A percentile compares a stretch with the other conserved stretches of the same genome.
phyloP scores from a whole-genome alignment of 164 flowering plant genomes.

The Magnolia kwangsiensis region DNA sequence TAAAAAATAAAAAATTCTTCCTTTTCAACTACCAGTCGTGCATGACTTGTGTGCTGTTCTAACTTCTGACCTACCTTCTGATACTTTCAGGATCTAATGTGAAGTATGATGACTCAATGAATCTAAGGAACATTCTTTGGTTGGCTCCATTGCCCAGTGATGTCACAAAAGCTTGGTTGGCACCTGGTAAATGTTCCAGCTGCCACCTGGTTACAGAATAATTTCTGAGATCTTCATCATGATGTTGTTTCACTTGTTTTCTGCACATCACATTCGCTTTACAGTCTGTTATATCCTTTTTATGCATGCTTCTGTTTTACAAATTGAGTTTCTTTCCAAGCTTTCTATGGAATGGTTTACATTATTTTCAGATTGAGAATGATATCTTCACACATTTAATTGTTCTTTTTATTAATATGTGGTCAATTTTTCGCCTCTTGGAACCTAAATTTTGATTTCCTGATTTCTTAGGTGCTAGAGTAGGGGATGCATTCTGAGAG shows the following conservation, averaged over 20 bases:
- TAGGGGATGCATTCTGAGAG: too few species aligned
- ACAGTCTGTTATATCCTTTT: not conserved
- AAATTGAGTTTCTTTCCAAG: not conserved
- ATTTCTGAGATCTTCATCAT: not conserved
- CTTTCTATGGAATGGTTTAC: not conserved
- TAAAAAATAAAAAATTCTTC: too few species aligned
- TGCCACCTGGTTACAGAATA: not conserved
- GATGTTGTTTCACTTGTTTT: not conserved
- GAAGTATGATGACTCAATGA: constrained; percentile 70
- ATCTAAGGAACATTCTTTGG: constrained; percentile 93
- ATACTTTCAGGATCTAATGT: constrained; percentile 64
- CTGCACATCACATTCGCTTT: not conserved
- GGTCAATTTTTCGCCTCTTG: too few species aligned
- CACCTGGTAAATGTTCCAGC: constrained; percentile 62
- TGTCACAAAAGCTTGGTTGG: constrained; percentile 55
- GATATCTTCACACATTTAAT: too few species aligned
- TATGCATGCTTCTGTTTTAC: not conserved
- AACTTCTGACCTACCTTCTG: not conserved
- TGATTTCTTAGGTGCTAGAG: too few species aligned
- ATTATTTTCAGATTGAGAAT: too few species aligned
- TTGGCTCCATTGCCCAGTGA: constrained; percentile 86
- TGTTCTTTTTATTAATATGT: too few species aligned
- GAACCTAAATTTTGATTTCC: too few species aligned
- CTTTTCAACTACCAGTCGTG: too few species aligned
- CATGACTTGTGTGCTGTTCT: not conserved